These are phyloP conservation scores for Shiraia bambusicola DNA, from an alignment of 2,329 filamentous ascomycete species.

Conservation along the genomic window DNA sequence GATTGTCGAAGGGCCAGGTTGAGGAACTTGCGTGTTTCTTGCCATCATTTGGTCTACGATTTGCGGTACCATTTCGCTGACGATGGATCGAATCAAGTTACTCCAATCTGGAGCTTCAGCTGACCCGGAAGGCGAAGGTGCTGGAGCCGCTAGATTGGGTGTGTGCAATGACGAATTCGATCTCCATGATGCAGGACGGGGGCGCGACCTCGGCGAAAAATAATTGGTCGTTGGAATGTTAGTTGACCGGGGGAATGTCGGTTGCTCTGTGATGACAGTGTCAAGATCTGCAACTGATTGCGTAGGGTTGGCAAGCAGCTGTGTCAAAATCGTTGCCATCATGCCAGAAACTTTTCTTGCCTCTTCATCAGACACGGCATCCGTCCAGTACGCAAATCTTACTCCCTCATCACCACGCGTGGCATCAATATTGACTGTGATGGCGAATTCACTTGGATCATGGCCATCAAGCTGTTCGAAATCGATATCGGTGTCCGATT, in stretches of 20 bases:
- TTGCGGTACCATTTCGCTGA: constrained; percentile 37
- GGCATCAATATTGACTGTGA: constrained; percentile 38
- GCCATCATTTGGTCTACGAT: constrained; percentile 35
- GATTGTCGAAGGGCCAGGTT: constrained; percentile 23
- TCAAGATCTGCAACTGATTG: constrained; percentile 33
- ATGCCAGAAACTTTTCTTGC: constrained; percentile 28
- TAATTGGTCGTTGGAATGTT: constrained; percentile 2
- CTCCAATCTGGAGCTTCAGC: constrained; percentile 27
- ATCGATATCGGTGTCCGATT: constrained; percentile 16
- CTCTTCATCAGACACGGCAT: constrained; percentile 30
- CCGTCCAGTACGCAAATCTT: constrained; percentile 37
- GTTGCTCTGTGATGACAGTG: constrained; percentile 9
- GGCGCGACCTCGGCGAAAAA: constrained; percentile 1
- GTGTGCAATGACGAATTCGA: constrained; percentile 20
- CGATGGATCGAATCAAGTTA: constrained; percentile 33
- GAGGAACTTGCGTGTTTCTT: constrained; percentile 25
- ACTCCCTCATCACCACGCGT: constrained; percentile 33
- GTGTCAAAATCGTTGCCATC: constrained; percentile 29
- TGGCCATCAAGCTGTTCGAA: constrained; percentile 34
- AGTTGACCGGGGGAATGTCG: constrained; percentile 4
- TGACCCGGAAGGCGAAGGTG: constrained; percentile 4
- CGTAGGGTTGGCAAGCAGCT: constrained; percentile 22
- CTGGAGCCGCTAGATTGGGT: constrained; percentile 15
- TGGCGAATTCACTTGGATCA: constrained; percentile 37
- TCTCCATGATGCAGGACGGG: constrained; percentile 6